Conservation (phyloP, 805 yeast genomes). For the Cyberlindnera veronae region DNA sequence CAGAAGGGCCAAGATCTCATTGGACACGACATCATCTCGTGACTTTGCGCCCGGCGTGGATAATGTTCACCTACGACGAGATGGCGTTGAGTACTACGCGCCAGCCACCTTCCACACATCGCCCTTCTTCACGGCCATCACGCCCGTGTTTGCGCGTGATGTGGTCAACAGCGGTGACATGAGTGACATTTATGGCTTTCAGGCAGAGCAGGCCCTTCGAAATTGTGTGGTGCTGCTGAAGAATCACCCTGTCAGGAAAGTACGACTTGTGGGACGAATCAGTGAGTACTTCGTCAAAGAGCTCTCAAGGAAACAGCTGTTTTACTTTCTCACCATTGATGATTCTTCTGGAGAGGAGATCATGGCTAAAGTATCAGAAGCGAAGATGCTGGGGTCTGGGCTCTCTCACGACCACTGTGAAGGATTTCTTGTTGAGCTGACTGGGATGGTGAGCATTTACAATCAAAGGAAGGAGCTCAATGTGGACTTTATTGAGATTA, state of each 20-base stretch:
- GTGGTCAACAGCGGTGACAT: conserved; percentile 21
- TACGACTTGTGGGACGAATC: conserved; percentile 37
- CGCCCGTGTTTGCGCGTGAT: conserved; percentile 34
- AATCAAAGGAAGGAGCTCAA: conserved; percentile 29
- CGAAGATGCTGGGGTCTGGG: conserved; percentile 23
- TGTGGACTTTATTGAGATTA: conserved; percentile 26
- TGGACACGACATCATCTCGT: conserved; percentile 1
- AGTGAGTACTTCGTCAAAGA: conserved; percentile 28
- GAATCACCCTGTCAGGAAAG: conserved; percentile 41
- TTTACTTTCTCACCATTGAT: conserved; percentile 28
- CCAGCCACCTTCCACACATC: conserved; percentile 35
- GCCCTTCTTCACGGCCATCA: conserved; percentile 25
- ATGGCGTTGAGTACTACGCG: conserved; percentile 31
- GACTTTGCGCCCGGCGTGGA: conserved; percentile 28
- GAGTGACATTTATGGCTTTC: conserved; percentile 26
- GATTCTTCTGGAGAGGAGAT: conserved; percentile 31
- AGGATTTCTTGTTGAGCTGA: conserved; percentile 27
- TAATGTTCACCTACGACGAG: conserved; percentile 26
- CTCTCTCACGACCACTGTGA: conserved; percentile 20
- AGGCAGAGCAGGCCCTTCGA: conserved; percentile 18
- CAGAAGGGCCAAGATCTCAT: conserved; percentile 4
- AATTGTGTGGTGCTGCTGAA: conserved; percentile 30
- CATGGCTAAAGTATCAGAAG: conserved; percentile 27
- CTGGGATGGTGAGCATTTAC: conserved; percentile 25
- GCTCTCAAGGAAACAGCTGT: too few species aligned